Base-by-base conservation (phyloP, 331 rosid species). In the Arachis monticola region DNA sequence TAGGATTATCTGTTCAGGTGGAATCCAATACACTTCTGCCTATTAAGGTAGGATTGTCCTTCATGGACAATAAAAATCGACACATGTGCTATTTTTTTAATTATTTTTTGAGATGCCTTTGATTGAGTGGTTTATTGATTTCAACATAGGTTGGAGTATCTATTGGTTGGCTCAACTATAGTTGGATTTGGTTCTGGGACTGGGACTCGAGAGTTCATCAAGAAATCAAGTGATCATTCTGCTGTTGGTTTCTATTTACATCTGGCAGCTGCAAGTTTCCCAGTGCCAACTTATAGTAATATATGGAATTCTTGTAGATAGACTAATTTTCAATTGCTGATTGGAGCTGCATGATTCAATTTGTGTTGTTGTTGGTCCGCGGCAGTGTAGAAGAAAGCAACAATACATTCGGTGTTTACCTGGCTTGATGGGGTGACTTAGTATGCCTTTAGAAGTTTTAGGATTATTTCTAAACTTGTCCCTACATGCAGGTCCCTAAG, bases 71-170 rank as follows among this genome's bases (percentile, higher is more conserved):
- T 57, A 74, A 75, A 2, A 81, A 81, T 78, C 66, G 67, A 81
- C 78, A 79, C 69, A 79, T 68, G 32, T 82, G 60, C 82, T 75
- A 56, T 66, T 82, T 73, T 60, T 60, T 64, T 62, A 48, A 45
- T 81, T 62, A 61, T 70, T 35, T 63, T 70, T 35, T 66, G 80
- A 80, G 85, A 80, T 83, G 64, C 89, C 87, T 86, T 90, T 93
- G 88, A 93, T 93, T 76, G 86, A 79, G 89, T 87, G 89, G 68
- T 90, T 70, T 87, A 79, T 88, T 93, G 87, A 88, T 93, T 85
- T 84, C 81, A 88, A 87, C 85, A 80, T 93, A 93, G 98, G 98
- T 93, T 81, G 93, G 86, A 85, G 85, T 82, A 70, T 81, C 85
- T 82, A 77, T 80, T 84, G 89, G 56, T 76, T 74, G 74, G 78